Evolutionary conservation across 352 stramenopile genomes (phyloP).

Genomic region (Phytopythium litorale): DNA sequence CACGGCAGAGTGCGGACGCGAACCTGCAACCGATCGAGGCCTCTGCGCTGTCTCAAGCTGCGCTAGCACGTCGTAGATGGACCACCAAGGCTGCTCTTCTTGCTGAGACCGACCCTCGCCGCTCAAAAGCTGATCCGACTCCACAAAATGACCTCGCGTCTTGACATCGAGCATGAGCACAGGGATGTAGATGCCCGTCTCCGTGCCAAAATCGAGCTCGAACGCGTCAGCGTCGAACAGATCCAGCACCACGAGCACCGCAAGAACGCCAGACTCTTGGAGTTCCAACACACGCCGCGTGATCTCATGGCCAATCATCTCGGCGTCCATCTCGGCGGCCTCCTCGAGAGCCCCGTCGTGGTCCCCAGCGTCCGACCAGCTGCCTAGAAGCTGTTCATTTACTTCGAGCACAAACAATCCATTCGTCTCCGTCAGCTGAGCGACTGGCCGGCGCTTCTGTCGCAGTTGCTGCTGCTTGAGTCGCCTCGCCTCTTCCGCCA

Average conservation of each 20-base stretch:
- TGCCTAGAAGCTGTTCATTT: slow-evolving; percentile 22
- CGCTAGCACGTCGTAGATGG: slow-evolving; percentile 11
- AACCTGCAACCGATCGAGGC: background rate
- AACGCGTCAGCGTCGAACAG: slow-evolving; percentile 58
- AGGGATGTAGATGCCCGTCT: slow-evolving; percentile 63
- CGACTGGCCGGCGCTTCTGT: slow-evolving; percentile 32
- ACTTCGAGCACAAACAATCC: slow-evolving; percentile 44
- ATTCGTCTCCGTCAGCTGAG: slow-evolving; percentile 34
- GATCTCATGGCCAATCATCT: slow-evolving; percentile 42
- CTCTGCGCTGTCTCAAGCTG: slow-evolving; percentile 11
- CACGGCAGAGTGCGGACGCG: slow-evolving; percentile 1
- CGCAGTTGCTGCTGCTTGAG: slow-evolving; percentile 36
- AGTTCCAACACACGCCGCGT: slow-evolving; percentile 45
- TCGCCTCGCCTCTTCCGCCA: slow-evolving; percentile 28
- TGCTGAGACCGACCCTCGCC: background rate
- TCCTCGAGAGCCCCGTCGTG: slow-evolving; percentile 4
- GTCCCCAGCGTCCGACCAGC: slow-evolving; percentile 9
- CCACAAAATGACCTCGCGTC: background rate
- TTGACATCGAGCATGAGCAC: slow-evolving; percentile 49
- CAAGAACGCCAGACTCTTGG: slow-evolving; percentile 53
- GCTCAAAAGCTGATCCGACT: slow-evolving; percentile 2
- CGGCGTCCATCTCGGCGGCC: slow-evolving; percentile 21
- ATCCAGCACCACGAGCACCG: slow-evolving; percentile 58
- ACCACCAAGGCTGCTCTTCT: slow-evolving; percentile 6
- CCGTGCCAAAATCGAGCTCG: slow-evolving; percentile 35